Base-by-base conservation (phyloP, 345 rosid species). In the Aquilaria malaccensis region DNA sequence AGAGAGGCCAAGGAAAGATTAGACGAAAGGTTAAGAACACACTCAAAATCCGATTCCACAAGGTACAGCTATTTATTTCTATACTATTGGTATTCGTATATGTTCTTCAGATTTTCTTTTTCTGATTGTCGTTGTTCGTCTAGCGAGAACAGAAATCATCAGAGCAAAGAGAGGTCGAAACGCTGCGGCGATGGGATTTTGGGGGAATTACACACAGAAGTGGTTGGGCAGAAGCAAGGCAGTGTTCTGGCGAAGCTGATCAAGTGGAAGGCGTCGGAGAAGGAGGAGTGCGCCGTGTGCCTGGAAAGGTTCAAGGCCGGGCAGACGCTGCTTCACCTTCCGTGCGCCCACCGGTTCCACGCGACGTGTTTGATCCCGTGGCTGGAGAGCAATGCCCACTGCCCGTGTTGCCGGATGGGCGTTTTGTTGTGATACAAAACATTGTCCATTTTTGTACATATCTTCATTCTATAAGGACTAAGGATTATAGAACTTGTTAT, bases 1-100 rank as follows among this genome's bases (percentile, higher is more conserved):
- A 78, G 91, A 78, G 86, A 86, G 69, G 99, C 99, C 11, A 94
- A 83, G 73, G 82, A 88, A 66, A 85, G 97, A 66, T 61, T 94
- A 3, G 83, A 90, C 62, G 82, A 69, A 74, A 75, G 80, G 76
- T 75, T 94, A 10, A 77, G 81, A 75, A 66, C 68, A 55, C 81
- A 75, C 14, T 59, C 77, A 45, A 80, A 45, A 58, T 68, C 81
- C 68, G 77, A 65, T 11, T 22, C 65, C 65, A 73, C 33, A 63
- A 78, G 87, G 84, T 80, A 55, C 7, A 3, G n/a, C 3, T 0
- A 31, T 46, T 7, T 53, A 1, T 12, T 37, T 15, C 3, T 2
- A 30, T 46, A 30, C 33, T 32, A 3, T 13, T 30, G n/a, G 4
- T 3, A 10, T 47, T 30, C n/a, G 30, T 60, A n/a, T 9, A 3